A percentile compares a stretch with the other conserved stretches of the same genome.
Evolutionary conservation across 2,329 filamentous ascomycete species (phyloP).

Genomic region (Diplodia corticola): DNA sequence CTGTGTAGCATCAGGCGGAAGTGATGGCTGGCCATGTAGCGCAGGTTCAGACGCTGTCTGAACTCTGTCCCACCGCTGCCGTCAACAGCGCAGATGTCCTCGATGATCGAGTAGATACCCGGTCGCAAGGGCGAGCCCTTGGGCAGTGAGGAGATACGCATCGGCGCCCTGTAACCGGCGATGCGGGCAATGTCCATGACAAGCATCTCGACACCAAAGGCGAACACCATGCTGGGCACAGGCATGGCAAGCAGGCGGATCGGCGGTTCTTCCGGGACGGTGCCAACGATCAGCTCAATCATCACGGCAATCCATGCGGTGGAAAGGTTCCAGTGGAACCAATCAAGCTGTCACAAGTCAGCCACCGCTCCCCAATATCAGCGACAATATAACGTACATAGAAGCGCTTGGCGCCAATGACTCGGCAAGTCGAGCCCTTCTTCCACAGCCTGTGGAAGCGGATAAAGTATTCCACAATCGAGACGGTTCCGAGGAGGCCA

Average conservation of each 20-base stretch:
- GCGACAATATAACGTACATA: slow-evolving; percentile 33
- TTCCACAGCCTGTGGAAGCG: slow-evolving; percentile 52
- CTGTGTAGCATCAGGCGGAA: slow-evolving; percentile 56
- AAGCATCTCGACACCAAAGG: slow-evolving; percentile 53
- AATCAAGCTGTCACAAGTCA: slow-evolving; percentile 49
- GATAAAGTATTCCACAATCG: slow-evolving; percentile 56
- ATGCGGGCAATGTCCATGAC: slow-evolving; percentile 51
- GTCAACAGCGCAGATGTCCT: slow-evolving; percentile 56
- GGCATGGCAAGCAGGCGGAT: slow-evolving; percentile 58
- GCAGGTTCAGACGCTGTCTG: slow-evolving; percentile 52
- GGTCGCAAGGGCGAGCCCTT: slow-evolving; percentile 53
- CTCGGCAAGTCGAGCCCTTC: slow-evolving; percentile 54
- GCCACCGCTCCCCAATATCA: slow-evolving; percentile 6
- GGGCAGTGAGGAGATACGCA: slow-evolving; percentile 55
- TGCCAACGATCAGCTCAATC: slow-evolving; percentile 57
- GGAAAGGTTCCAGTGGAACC: slow-evolving; percentile 60
- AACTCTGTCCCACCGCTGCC: slow-evolving; percentile 55
- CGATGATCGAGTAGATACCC: slow-evolving; percentile 56
- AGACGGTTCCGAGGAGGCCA: slow-evolving; percentile 53
- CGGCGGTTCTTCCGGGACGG: slow-evolving; percentile 48
- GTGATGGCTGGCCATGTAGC: slow-evolving; percentile 55
- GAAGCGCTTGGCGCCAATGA: slow-evolving; percentile 48
- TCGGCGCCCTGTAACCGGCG: slow-evolving; percentile 48
- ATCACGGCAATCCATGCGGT: slow-evolving; percentile 58
- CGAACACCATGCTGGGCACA: slow-evolving; percentile 53